Base-by-base conservation (phyloP, 2,329 filamentous ascomycete species). In the Metarhizium robertsii region DNA sequence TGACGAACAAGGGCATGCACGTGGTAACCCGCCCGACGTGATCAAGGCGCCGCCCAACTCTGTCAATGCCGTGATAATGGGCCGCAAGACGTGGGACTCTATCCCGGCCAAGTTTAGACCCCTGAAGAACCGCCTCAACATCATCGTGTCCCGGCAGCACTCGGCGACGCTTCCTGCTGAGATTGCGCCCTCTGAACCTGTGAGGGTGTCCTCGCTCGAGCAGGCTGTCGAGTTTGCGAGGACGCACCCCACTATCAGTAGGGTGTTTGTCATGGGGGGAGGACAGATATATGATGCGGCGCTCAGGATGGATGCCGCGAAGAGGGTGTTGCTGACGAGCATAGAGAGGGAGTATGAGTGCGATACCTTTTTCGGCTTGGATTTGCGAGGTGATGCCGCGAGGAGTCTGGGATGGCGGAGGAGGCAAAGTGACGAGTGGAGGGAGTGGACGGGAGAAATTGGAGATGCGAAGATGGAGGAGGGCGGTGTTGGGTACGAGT, bases 51-150 rank as follows among this genome's bases (percentile, higher is more conserved):
- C 71, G 2, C 56, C 70, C 7, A 60, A 66, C 0, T 62, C 73
- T 46, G 56, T 74, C 61, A 92, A 92, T 69, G 88, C 89, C 18
- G 89, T 97, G 53, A 87, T 99, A 62, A 99, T 99, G 94, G 94
- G 94, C 58, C 88, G 94, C 66, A 96, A 95, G 72, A 99, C 94
- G 0, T 99, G 92, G 86, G 90, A 95, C 53, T 90, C 85, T 60
- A 92, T 99, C 58, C 92, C 94, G 2, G 67, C 76, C 6, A 80
- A 78, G 53, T 91, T 94, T 68, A 80, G 91, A 2, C 94, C 94
- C 18, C 78, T 99, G 38, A 85, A 83, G 58, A 87, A 84, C 59
- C 79, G 94, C 10, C 75, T 91, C 52, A 97, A 96, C 70, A 82
- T 96, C 45, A 82, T 97, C 61, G 77, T 99, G 61, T 88, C 84